phyloP scores from a whole-genome alignment of 106 monocot genomes.

The Gastrodia elata region DNA sequence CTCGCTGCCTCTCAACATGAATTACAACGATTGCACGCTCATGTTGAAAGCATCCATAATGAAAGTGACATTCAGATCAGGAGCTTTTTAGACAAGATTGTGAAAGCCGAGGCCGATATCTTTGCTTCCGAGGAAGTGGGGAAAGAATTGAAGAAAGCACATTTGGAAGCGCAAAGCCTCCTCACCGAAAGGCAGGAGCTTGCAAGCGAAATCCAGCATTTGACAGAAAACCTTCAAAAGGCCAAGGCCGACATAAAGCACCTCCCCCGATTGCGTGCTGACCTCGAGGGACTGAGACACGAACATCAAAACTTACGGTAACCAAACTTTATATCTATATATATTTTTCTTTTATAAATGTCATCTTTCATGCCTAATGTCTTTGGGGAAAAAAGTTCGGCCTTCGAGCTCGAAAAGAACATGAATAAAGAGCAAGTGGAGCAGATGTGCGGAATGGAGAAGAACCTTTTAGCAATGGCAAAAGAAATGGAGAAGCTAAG shows the following conservation, averaged over 20 bases:
- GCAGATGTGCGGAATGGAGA: slow-evolving; percentile 70
- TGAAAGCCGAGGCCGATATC: slow-evolving; percentile 53
- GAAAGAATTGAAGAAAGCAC: slow-evolving; percentile 54
- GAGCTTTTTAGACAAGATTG: slow-evolving; percentile 54
- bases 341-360: slow-evolving; percentile 1
- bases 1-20: slow-evolving; percentile 47
- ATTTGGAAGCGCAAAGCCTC: slow-evolving; percentile 50
- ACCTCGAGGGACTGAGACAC: slow-evolving; percentile 58
- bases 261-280: slow-evolving; percentile 41
- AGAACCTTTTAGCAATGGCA: slow-evolving; percentile 46
- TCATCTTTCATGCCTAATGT: no score
- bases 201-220: slow-evolving; percentile 35
- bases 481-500: slow-evolving; percentile 66
- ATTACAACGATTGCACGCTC: slow-evolving; percentile 41
- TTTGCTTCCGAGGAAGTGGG: slow-evolving; percentile 38
- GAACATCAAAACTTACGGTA: slow-evolving; percentile 81
- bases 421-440: slow-evolving; percentile 69
- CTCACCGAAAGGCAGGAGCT: slow-evolving; percentile 39
- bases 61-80: slow-evolving; percentile 55
- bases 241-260: slow-evolving; percentile 23
- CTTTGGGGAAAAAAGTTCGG: slow-evolving; percentile 19
- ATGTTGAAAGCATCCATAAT: slow-evolving; percentile 27
- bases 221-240: slow-evolving; percentile 41
- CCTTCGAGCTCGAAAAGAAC: slow-evolving; percentile 73
- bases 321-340: slow-evolving; percentile 2